These are phyloP conservation scores for Chloromonas sp. DNA, from an alignment of 163 green algal genomes.

Conservation along the genomic window DNA sequence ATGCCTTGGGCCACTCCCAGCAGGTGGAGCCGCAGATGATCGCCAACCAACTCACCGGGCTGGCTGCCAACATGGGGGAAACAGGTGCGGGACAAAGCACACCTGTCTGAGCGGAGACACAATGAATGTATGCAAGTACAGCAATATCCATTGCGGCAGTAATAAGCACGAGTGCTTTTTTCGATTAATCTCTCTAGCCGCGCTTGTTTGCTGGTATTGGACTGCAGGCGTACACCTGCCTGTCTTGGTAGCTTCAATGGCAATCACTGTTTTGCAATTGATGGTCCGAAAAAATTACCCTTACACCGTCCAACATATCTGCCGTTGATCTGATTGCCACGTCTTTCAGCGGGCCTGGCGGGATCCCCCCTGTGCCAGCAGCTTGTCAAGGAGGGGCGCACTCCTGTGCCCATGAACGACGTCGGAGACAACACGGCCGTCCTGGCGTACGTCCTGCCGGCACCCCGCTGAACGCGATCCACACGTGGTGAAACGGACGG, in stretches of 20 bases:
- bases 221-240: too few relatives aligned
- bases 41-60: background rate
- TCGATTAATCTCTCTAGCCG: too few relatives aligned
- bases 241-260: too few relatives aligned
- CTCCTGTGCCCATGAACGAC: background rate
- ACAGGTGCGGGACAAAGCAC: background rate
- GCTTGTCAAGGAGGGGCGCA: conserved; percentile 6
- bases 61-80: conserved; percentile 1
- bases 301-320: too few relatives aligned
- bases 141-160: too few relatives aligned
- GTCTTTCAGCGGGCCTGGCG: background rate
- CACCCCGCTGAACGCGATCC: background rate
- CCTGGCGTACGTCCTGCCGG: conserved; percentile 1
- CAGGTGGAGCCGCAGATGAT: background rate
- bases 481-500: background rate
- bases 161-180: too few relatives aligned
- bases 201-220: too few relatives aligned
- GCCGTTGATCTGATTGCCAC: too few relatives aligned
- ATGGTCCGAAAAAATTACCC: too few relatives aligned
- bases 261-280: too few relatives aligned
- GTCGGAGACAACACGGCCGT: conserved; percentile 8
- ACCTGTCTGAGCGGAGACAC: too few relatives aligned
- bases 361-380: conserved; percentile 8
- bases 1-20: conserved; percentile 2
- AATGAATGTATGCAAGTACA: too few relatives aligned